Evolutionary conservation across 2,329 filamentous ascomycete genomes (phyloP).

Genomic region (Aspergillus pseudoterreus): DNA sequence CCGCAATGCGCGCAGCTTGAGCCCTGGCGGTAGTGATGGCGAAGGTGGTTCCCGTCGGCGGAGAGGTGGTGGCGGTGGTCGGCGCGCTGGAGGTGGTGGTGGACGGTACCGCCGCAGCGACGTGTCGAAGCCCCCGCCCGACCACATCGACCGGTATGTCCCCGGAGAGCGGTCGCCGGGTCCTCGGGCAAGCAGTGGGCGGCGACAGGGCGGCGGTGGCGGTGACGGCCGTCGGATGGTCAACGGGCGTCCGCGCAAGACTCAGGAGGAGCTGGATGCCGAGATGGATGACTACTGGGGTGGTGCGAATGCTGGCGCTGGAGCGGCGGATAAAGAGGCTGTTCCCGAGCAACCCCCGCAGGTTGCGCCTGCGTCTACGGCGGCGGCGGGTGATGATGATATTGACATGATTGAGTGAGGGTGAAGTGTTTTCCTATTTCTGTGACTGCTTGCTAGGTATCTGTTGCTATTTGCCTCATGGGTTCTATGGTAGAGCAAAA

Average conservation of each 20-base stretch:
- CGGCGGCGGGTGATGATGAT: constrained; percentile 49
- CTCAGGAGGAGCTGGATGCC: constrained; percentile 86
- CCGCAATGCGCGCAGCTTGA: constrained; percentile 39
- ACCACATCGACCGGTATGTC: constrained; percentile 75
- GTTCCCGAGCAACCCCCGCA: constrained; percentile 20
- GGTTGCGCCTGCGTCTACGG: constrained; percentile 27
- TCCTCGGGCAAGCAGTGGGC: constrained; percentile 46
- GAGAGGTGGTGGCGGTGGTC: constrained; percentile 39
- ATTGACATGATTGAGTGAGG: constrained; percentile 67
- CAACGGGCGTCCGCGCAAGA: constrained; percentile 68
- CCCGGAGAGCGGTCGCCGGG: constrained; percentile 53
- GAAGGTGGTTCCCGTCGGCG: constrained; percentile 37
- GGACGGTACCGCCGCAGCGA: constrained; percentile 51
- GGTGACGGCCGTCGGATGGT: constrained; percentile 41
- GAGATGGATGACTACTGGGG: constrained; percentile 96
- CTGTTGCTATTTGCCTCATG: too few species aligned
- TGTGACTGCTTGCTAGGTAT: neutral
- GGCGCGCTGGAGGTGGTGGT: constrained; percentile 19
- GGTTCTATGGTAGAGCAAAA: too few species aligned
- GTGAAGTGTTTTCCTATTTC: neutral
- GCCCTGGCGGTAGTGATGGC: constrained; percentile 33
- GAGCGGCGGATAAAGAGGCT: constrained; percentile 34
- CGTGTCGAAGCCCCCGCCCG: constrained; percentile 54
- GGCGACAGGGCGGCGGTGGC: constrained; percentile 33
- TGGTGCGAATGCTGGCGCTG: constrained; percentile 37